phyloP scores from a whole-genome alignment of 1,139 yeast genomes.

The Schizosaccharomyces versatilis region DNA sequence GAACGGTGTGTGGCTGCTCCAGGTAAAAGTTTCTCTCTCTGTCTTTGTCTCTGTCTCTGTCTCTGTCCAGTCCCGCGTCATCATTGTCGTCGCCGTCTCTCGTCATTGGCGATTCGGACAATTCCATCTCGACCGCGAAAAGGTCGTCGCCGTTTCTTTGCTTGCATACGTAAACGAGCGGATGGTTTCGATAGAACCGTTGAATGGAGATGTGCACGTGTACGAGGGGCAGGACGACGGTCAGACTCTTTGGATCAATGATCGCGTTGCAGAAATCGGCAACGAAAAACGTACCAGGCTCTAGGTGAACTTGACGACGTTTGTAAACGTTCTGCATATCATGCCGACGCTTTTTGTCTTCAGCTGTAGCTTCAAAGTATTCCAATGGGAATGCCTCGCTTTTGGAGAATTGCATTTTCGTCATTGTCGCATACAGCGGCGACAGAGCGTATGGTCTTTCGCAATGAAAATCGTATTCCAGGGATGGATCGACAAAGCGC shows the following conservation, averaged over 20 bases:
- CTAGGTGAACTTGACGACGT: background rate
- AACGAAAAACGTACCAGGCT: constrained; percentile 12
- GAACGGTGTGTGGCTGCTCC: constrained; percentile 41
- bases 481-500: constrained; percentile 35
- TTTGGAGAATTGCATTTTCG: background rate
- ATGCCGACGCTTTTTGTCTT: background rate
- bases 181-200: constrained; percentile 23
- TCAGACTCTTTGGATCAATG: constrained; percentile 23
- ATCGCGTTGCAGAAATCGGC: constrained; percentile 28
- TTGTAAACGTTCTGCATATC: background rate
- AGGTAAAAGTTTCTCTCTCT: constrained; percentile 5
- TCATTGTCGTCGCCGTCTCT: too few relatives aligned
- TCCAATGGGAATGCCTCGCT: background rate
- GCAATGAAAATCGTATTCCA: constrained; percentile 35
- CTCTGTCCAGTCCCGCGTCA: too few relatives aligned
- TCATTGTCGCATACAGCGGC: constrained; percentile 8
- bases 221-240: constrained; percentile 26
- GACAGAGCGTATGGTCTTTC: constrained; percentile 45
- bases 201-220: constrained; percentile 21
- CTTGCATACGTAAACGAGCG: constrained; percentile 17
- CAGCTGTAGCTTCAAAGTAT: background rate
- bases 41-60: background rate
- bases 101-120: constrained; percentile 2
- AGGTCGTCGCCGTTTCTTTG: constrained; percentile 10
- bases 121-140: constrained; percentile 14